Conservation (phyloP, 768 basidiomycete species). For the Lentinula lateritia region DNA sequence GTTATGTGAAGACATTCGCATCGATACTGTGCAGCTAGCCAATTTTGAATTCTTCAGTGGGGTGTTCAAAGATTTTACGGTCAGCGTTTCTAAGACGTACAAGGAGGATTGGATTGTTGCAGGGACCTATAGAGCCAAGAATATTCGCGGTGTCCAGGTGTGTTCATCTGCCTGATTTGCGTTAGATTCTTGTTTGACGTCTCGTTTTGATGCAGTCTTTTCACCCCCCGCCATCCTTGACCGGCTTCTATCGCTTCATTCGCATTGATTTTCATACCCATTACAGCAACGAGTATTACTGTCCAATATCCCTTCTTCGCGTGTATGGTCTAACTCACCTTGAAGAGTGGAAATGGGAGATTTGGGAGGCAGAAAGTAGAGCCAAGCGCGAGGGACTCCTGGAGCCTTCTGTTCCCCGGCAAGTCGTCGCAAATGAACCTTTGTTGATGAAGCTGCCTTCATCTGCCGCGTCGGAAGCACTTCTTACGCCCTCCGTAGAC, state of each 20-base stretch:
- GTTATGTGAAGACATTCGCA: conserved; percentile 94
- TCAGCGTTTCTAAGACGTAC: conserved; percentile 84
- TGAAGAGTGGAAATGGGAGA: conserved; percentile 92
- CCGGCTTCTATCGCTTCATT: conserved; percentile 89
- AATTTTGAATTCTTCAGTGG: conserved; percentile 99
- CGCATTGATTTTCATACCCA: conserved; percentile 91
- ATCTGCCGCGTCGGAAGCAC: background rate
- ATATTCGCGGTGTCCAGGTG: conserved; percentile 87
- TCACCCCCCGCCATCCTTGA: conserved; percentile 65
- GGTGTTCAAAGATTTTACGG: conserved; percentile 86
- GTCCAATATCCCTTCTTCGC: conserved; percentile 86
- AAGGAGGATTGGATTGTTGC: conserved; percentile 64
- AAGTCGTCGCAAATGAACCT: background rate
- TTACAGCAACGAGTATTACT: conserved; percentile 95
- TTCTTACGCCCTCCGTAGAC: background rate
- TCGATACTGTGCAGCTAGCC: conserved; percentile 93
- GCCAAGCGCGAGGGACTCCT: conserved; percentile 34
- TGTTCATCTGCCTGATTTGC: conserved; percentile 17
- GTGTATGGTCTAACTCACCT: conserved; percentile 96
- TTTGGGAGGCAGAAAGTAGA: conserved; percentile 69
- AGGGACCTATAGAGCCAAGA: conserved; percentile 82
- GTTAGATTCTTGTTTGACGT: background rate
- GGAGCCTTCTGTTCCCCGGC: conserved; percentile 16
- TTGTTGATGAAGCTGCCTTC: background rate
- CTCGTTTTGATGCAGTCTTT: conserved; percentile 48